Conservation (phyloP, 371 early-diverging fungal species). For the Cokeromyces recurvatus region DNA sequence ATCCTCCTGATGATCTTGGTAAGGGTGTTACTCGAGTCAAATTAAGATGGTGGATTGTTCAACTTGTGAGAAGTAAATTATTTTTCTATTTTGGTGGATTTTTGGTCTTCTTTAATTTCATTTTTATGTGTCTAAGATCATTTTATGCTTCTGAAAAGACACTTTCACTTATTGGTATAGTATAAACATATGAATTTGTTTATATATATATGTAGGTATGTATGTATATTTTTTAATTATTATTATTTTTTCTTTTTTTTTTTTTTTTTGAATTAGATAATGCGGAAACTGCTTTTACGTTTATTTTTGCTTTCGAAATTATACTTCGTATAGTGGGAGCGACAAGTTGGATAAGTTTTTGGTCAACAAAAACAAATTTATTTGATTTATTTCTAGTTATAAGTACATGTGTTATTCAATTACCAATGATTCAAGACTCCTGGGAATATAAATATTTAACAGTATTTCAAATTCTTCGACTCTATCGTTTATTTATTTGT, state of each 20-base stretch:
- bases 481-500: conserved; percentile 51
- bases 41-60: conserved; percentile 29
- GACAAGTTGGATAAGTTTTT: conserved; percentile 43
- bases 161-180: conserved; percentile 35
- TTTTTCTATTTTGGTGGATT: conserved; percentile 49
- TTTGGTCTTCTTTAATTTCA: conserved; percentile 40
- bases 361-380: conserved; percentile 41
- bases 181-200: too few relatives aligned
- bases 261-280: conserved; percentile 19
- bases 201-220: too few relatives aligned
- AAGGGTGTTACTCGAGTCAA: conserved; percentile 24
- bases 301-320: conserved; percentile 50
- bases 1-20: conserved; percentile 34
- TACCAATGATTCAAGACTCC: conserved; percentile 49
- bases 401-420: conserved; percentile 46
- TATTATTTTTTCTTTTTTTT: neutral
- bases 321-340: conserved; percentile 45
- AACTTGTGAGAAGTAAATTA: conserved; percentile 34
- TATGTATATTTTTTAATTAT: too few relatives aligned
- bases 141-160: conserved; percentile 32
- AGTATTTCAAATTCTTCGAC: conserved; percentile 45
- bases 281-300: conserved; percentile 48
- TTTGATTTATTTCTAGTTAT: conserved; percentile 51
- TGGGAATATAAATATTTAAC: conserved; percentile 51
- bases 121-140: conserved; percentile 52